Percentiles rank a stretch among this genome's conserved stretches.
Conservation (phyloP, 2,329 filamentous ascomycete species). For the Claviceps paspali region DNA sequence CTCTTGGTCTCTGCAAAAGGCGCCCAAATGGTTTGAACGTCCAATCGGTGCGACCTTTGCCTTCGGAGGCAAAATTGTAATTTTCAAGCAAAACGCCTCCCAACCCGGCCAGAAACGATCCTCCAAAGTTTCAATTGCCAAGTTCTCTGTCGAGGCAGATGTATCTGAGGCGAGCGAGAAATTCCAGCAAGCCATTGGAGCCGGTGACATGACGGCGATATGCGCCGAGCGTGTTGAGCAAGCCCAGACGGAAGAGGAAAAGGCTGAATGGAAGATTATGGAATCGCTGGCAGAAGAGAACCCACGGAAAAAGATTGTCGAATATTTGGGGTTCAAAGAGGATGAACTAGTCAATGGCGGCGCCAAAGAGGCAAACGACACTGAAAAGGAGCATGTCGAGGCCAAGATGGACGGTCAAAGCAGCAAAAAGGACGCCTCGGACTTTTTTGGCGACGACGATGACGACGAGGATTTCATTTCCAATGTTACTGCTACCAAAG, state of each 20-base stretch:
- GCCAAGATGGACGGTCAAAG: slow-evolving; percentile 18
- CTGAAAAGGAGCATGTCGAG: slow-evolving; percentile 12
- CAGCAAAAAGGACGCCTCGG: slow-evolving; percentile 50
- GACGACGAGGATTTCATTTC: slow-evolving; percentile 77
- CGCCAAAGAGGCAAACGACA: slow-evolving; percentile 13
- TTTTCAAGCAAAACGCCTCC: slow-evolving; percentile 45
- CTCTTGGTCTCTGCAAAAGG: slow-evolving; percentile 71
- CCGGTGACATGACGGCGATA: slow-evolving; percentile 62
- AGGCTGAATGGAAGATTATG: slow-evolving; percentile 90
- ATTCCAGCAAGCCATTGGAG: slow-evolving; percentile 70
- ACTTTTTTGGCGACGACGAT: slow-evolving; percentile 55
- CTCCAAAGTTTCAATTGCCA: slow-evolving; percentile 70
- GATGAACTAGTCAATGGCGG: slow-evolving; percentile 37
- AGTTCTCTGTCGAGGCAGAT: slow-evolving; percentile 76
- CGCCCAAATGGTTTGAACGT: slow-evolving; percentile 80
- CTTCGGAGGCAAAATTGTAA: slow-evolving; percentile 84
- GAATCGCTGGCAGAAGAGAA: slow-evolving; percentile 74
- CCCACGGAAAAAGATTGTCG: slow-evolving; percentile 70
- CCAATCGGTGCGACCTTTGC: slow-evolving; percentile 82
- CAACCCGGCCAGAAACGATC: slow-evolving; percentile 47
- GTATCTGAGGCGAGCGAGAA: slow-evolving; percentile 72
- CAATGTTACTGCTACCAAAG: slow-evolving; percentile 73
- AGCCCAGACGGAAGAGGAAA: slow-evolving; percentile 77
- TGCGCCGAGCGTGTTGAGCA: slow-evolving; percentile 64
- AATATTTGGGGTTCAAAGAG: slow-evolving; percentile 77